phyloP scores from a whole-genome alignment of 228 moss, liverwort and hornwort genomes.

The Sphagnum magellanicum region DNA sequence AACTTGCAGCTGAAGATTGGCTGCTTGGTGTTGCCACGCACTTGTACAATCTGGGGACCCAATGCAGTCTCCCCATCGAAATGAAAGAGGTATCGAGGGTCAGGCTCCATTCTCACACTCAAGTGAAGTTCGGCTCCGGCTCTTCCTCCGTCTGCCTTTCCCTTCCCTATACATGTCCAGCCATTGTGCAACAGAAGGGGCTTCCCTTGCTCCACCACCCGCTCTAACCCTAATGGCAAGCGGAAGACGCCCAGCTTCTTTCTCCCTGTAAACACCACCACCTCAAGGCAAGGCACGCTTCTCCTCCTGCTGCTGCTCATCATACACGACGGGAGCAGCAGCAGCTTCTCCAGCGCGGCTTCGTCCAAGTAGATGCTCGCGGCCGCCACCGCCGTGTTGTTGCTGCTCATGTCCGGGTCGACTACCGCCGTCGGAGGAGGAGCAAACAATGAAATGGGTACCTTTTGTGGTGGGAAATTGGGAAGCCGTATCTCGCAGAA shows the following conservation, averaged over 20 bases:
- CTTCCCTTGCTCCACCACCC: conserved; percentile 49
- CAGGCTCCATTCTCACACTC: conserved; percentile 62
- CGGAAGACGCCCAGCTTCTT: conserved; percentile 70
- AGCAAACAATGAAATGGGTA: conserved; percentile 64
- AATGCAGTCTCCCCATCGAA: conserved; percentile 78
- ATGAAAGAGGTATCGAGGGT: conserved; percentile 75
- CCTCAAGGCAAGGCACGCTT: conserved; percentile 45
- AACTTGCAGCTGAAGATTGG: conserved; percentile 94
- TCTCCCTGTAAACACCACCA: conserved; percentile 62
- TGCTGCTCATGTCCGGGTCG: conserved; percentile 38
- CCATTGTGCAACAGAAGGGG: conserved; percentile 52
- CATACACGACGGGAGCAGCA: conserved; percentile 47
- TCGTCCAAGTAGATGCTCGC: conserved; percentile 84
- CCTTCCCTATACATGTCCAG: conserved; percentile 66
- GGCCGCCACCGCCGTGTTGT: conserved; percentile 15
- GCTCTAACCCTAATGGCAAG: conserved; percentile 50
- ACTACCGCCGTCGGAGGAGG: conserved; percentile 33
- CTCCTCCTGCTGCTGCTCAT: background rate
- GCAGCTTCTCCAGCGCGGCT: conserved; percentile 51
- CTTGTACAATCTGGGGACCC: conserved; percentile 79
- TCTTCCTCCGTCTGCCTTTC: conserved; percentile 35
- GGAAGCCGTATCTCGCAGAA: conserved; percentile 74
- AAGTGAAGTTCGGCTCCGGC: conserved; percentile 71
- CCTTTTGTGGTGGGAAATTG: conserved; percentile 47
- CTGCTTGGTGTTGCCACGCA: conserved; percentile 64